These are phyloP conservation scores for Aureobasidium namibiae DNA, from an alignment of 2,329 filamentous ascomycete species.

Conservation along the genomic window DNA sequence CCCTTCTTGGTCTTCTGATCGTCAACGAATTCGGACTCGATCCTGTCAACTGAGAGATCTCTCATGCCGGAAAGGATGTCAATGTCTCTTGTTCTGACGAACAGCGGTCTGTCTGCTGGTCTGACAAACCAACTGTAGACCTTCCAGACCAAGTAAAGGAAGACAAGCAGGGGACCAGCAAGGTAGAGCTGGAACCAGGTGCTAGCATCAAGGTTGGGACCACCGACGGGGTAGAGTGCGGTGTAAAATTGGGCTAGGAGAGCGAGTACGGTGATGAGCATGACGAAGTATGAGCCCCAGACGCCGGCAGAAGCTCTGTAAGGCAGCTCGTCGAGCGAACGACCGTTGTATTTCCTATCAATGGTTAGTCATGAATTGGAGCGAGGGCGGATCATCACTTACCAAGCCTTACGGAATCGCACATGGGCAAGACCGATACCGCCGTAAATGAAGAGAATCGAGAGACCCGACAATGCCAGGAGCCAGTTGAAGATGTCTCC, in stretches of 20 bases:
- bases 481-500: conserved; percentile 66
- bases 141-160: conserved; percentile 19
- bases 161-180: conserved; percentile 18
- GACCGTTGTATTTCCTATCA: conserved; percentile 39
- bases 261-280: conserved; percentile 45
- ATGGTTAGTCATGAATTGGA: not conserved
- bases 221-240: conserved; percentile 12
- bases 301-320: conserved; percentile 52
- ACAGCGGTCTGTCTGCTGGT: conserved; percentile 10
- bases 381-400: conserved; percentile 26
- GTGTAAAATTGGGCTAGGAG: conserved; percentile 38
- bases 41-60: not conserved
- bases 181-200: conserved; percentile 20
- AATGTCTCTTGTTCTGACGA: conserved; percentile 17
- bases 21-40: not conserved
- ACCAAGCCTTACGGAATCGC: conserved; percentile 73
- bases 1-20: not conserved
- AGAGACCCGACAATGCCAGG: conserved; percentile 60
- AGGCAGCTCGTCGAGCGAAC: conserved; percentile 52
- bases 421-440: conserved; percentile 82
- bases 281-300: conserved; percentile 52
- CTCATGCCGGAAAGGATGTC: conserved; percentile 18
- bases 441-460: conserved; percentile 67
- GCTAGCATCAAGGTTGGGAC: conserved; percentile 4
- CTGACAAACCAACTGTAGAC: conserved; percentile 13